Base-by-base conservation (phyloP, 2,329 filamentous ascomycete genomes). In the Pestalotiopsis sp. region DNA sequence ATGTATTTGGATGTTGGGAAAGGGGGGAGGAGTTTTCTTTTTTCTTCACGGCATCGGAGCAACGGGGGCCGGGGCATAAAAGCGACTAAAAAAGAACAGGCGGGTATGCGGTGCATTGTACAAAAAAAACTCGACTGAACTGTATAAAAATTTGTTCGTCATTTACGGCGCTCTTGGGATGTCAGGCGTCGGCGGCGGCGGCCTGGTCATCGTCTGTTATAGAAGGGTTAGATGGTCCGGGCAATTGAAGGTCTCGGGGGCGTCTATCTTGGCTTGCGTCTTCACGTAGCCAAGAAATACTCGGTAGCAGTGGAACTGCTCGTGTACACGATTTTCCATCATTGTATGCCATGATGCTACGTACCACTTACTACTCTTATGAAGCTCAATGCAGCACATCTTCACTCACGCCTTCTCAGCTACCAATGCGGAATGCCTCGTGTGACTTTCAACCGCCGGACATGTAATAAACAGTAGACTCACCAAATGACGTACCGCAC, bases 121-220 rank as follows among this genome's bases (percentile, higher is more conserved):
- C 57, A 36, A 36, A 59, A 59, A 20, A 17, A 14, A 49, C 61
- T 64, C 39, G 45, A 23, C 20, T 64, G 9, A 38, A 12, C 27
- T 64, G 61, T 64, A 64, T 49, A 38, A 64, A 64, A 49, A 38
- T 14, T 13, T 41, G 27, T 62, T 31, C 39, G 41, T 52, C 45
- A 52, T 52, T 52, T 52, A 9, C 17, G 45, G 45, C 45, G 45
- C 45, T 52, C 17, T 52, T 52, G 45, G 45, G 45, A 52, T 52
- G 45, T 20, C 20, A n/a, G 31, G 31, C 31, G 31, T 36, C 31
- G 31, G 49, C 14, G 49, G 13, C 49, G 49, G 49, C 49, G 49
- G 49, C 49, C 49, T 52, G 45, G 45, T 17, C 7, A 52, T 52
- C 45, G 20, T 52, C 45, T 52, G 20, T n/a, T 52, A 52, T 52